phyloP scores from a whole-genome alignment of 257 asterid species.

The Lithospermum erythrorhizon region DNA sequence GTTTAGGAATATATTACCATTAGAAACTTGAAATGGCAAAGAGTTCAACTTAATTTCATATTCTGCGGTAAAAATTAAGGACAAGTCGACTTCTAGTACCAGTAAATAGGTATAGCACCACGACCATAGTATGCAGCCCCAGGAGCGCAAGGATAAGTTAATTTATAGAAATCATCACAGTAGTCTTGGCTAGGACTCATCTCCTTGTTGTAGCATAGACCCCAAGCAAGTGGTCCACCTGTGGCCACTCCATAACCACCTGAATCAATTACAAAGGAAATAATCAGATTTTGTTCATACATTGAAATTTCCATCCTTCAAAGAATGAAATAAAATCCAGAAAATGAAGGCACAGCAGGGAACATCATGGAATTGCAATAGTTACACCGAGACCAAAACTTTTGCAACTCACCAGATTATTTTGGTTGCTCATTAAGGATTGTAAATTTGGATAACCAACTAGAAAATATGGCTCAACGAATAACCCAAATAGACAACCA shows the following conservation, averaged over 20 bases:
- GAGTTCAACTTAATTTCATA: not conserved
- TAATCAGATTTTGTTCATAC: too few species aligned
- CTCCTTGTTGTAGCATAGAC: constrained; percentile 65
- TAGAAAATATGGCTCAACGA: too few species aligned
- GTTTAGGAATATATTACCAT: not conserved
- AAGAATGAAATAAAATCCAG: not conserved
- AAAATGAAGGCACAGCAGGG: too few species aligned
- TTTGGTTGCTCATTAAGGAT: too few species aligned
- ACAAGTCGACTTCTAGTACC: constrained; percentile 36
- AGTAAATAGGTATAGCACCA: constrained; percentile 81
- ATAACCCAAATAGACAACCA: too few species aligned
- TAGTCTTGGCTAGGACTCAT: constrained; percentile 31
- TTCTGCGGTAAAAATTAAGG: not conserved
- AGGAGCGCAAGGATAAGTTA: constrained; percentile 54
- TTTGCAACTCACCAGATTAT: too few species aligned
- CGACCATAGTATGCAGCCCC: constrained; percentile 79
- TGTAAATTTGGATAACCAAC: too few species aligned
- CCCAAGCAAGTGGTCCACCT: constrained; percentile 94
- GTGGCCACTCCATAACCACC: constrained; percentile 94
- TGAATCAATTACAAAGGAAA: constrained; percentile 16
- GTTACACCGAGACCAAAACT: too few species aligned
- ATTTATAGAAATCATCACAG: constrained; percentile 29
- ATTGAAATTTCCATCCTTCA: too few species aligned
- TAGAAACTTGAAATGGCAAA: not conserved
- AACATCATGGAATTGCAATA: too few species aligned